Percentiles rank a stretch among this genome's conserved stretches.
Evolutionary conservation across 805 yeast genomes (phyloP).

Genomic region (Starmerella davenportii): DNA sequence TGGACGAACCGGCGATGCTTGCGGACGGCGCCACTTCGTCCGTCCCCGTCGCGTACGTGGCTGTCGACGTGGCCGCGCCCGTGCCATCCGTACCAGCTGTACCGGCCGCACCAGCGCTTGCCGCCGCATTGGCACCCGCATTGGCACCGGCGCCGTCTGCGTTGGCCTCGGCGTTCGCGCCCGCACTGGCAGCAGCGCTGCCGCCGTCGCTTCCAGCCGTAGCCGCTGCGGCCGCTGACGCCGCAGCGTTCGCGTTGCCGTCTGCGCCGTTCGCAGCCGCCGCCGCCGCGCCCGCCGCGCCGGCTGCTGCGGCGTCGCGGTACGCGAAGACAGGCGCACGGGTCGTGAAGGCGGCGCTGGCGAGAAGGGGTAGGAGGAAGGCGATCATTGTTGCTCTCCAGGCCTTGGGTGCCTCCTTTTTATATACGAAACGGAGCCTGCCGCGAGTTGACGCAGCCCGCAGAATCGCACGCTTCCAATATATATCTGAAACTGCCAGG

Average conservation of each 20-base stretch:
- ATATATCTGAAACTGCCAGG: too few relatives aligned
- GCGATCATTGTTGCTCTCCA: not conserved
- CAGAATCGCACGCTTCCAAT: too few relatives aligned
- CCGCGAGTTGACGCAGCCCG: too few relatives aligned
- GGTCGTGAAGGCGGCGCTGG: not conserved
- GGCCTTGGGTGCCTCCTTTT: too few relatives aligned
- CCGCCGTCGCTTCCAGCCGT: not conserved
- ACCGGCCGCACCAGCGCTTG: not conserved
- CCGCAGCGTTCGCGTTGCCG: not conserved
- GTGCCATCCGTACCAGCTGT: not conserved
- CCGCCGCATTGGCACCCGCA: not conserved
- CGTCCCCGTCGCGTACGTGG: too few relatives aligned
- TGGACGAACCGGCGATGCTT: too few relatives aligned
- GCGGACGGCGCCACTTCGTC: too few relatives aligned
- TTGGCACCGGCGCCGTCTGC: not conserved
- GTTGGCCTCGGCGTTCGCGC: not conserved
- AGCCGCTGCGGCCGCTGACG: not conserved
- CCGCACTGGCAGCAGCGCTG: not conserved
- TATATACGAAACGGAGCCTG: too few relatives aligned
- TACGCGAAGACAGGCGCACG: too few relatives aligned
- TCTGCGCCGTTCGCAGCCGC: not conserved
- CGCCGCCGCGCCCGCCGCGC: too few relatives aligned
- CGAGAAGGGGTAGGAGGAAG: not conserved
- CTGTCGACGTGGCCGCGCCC: not conserved
- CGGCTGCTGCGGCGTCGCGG: too few relatives aligned